Conservation (phyloP, 768 basidiomycete genomes). For the Mycena sanguinolenta region DNA sequence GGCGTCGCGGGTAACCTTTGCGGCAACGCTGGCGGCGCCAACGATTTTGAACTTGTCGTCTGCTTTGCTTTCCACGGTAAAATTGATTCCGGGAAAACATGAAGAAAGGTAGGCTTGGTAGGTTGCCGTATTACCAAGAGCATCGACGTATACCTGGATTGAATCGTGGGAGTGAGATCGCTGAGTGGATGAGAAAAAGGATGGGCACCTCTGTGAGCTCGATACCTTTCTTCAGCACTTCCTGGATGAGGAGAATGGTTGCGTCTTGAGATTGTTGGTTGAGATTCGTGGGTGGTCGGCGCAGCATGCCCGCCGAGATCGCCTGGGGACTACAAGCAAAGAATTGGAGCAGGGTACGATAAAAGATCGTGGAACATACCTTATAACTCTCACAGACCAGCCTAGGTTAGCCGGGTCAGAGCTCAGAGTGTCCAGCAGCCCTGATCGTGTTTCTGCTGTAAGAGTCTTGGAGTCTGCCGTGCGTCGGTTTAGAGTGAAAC, state of each 20-base stretch:
- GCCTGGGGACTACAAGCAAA: slow-evolving; percentile 82
- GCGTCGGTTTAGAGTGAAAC: background rate
- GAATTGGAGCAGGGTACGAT: background rate
- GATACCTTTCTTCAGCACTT: slow-evolving; percentile 86
- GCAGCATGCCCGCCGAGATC: slow-evolving; percentile 93
- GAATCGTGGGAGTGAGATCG: background rate
- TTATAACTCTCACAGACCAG: slow-evolving; percentile 87
- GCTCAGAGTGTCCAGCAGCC: slow-evolving; percentile 74
- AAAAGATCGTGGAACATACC: slow-evolving; percentile 51
- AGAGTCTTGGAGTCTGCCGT: slow-evolving; percentile 91
- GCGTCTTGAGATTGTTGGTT: slow-evolving; percentile 92
- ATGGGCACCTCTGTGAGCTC: slow-evolving; percentile 77
- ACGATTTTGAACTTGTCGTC: slow-evolving; percentile 98
- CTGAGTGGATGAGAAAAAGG: background rate
- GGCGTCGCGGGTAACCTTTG: slow-evolving; percentile 95
- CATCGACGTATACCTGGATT: slow-evolving; percentile 90
- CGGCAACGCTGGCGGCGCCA: slow-evolving; percentile 96
- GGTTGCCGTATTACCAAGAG: slow-evolving; percentile 87
- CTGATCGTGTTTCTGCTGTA: slow-evolving; percentile 75
- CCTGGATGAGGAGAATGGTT: slow-evolving; percentile 88
- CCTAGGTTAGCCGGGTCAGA: slow-evolving; percentile 79
- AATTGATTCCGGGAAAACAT: slow-evolving; percentile 85
- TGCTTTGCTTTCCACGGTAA: slow-evolving; percentile 93
- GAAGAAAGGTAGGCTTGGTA: slow-evolving; percentile 88
- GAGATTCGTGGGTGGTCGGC: slow-evolving; percentile 85